phyloP scores from a whole-genome alignment of 139 green algal genomes.

The Tetradesmus obliquus region DNA sequence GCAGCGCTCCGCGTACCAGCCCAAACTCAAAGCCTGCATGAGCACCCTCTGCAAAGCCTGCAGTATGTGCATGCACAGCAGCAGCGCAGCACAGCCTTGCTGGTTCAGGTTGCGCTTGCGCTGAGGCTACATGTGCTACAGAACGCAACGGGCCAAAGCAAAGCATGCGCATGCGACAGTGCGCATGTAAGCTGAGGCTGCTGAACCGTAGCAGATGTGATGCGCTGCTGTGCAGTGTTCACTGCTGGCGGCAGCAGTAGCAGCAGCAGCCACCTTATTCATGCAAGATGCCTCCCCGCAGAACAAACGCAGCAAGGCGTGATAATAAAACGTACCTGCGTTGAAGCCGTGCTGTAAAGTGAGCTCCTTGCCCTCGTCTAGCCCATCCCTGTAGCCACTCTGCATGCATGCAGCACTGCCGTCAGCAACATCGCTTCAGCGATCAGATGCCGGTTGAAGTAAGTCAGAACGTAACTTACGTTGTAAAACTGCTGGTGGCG shows the following conservation, averaged over 20 bases:
- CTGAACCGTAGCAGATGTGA: too few relatives aligned
- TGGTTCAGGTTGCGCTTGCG: too few relatives aligned
- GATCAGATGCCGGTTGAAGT: neutral
- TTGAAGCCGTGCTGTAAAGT: constrained; percentile 47
- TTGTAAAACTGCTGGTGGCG: constrained; percentile 45
- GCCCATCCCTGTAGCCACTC: constrained; percentile 45
- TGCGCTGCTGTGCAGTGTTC: too few relatives aligned
- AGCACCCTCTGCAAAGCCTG: constrained; percentile 32
- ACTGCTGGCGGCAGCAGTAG: neutral
- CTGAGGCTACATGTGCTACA: too few relatives aligned
- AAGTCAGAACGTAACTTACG: neutral
- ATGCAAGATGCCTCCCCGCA: neutral
- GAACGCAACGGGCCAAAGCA: too few relatives aligned
- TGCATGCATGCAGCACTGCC: constrained; percentile 19
- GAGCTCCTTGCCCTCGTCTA: constrained; percentile 45
- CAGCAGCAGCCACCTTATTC: neutral
- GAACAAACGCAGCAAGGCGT: too few relatives aligned
- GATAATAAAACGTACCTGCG: constrained; percentile 2
- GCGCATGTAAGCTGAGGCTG: too few relatives aligned
- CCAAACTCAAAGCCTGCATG: constrained; percentile 41
- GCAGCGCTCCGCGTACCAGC: neutral
- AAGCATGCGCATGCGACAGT: too few relatives aligned
- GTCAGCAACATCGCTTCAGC: neutral
- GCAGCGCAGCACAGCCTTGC: neutral
- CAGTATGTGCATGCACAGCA: neutral